Conservation (phyloP, 2,329 filamentous ascomycete species). For the Bipolaris victoriae region DNA sequence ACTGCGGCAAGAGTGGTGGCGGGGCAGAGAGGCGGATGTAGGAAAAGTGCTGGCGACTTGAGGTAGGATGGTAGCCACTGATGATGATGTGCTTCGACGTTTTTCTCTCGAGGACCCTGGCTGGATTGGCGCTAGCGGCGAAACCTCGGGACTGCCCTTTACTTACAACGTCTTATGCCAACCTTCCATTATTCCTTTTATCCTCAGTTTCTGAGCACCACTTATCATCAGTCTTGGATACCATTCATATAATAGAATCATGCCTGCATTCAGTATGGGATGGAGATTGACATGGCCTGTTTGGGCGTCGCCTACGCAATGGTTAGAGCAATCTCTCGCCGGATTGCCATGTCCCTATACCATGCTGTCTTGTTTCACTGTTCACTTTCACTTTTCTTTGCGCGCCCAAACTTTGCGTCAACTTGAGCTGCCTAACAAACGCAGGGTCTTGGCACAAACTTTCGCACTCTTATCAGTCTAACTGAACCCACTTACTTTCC, state of each 20-base stretch:
- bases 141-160: constrained; percentile 22
- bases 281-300: too few species aligned
- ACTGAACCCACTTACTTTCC: not conserved
- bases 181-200: not conserved
- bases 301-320: too few species aligned
- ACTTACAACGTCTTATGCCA: constrained; percentile 6
- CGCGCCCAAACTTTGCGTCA: not conserved
- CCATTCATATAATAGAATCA: not conserved
- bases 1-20: not conserved
- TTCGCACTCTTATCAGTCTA: not conserved
- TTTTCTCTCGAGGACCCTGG: constrained; percentile 29
- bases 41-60: constrained; percentile 25
- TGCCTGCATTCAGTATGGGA: too few species aligned
- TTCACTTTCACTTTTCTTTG: not conserved
- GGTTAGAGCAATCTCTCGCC: too few species aligned
- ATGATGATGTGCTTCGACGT: constrained; percentile 41
- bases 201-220: not conserved
- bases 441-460: constrained; percentile 2
- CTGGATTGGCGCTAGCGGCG: constrained; percentile 22
- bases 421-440: not conserved
- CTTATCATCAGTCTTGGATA: not conserved
- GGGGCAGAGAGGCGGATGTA: not conserved
- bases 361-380: not conserved
- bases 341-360: not conserved
- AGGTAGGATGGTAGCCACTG: constrained; percentile 22